Base-by-base conservation (phyloP, 2,329 filamentous ascomycete species). In the Neodidymelliopsis sp. region DNA sequence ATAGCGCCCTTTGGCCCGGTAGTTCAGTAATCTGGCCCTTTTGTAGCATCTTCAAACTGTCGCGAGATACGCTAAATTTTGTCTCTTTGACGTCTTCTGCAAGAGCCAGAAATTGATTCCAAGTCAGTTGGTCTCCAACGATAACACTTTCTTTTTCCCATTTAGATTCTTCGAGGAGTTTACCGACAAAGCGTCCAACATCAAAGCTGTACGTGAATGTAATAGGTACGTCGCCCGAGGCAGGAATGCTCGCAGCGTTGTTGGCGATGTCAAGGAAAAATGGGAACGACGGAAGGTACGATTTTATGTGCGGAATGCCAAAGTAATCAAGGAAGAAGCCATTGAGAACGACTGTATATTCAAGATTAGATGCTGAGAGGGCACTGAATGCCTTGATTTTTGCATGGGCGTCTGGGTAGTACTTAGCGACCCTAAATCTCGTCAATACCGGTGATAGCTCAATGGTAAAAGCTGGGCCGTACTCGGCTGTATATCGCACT, bases 101-200 rank as follows among this genome's bases (percentile, higher is more conserved):
- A n/a, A 76, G 51, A 10, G 43, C 35, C 6, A 80, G 31, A 8
- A 80, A 63, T 55, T 80, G 65, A 27, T 80, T 79, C 59, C 70
- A 77, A 0, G 77, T 79, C 7, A 75, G 41, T 31, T 73, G 71
- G 43, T 80, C 78, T 2, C 77, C 77, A 57, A 75, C 47, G 24
- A 74, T 47, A 35, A 54, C 65, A 0, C 57, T 55, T 6, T 63
- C 58, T 16, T 69, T 62, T 1, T 74, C 70, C 78, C 78, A 61
- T 6, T 39, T 50, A 1, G 43, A 15, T 16, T 49, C n/a, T 7
- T 15, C 13, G 16, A 60, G 46, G 4, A 42, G 22, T 8, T 24
- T 28, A 12, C 34, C 53, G 2, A 49, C 44, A 28, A 57, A 60
- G 4, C 29, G 24, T 4, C 40, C 57, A 6, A 59, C 31, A 29